Conservation (phyloP, 2,329 filamentous ascomycete species). For the Colletotrichum tropicale region DNA sequence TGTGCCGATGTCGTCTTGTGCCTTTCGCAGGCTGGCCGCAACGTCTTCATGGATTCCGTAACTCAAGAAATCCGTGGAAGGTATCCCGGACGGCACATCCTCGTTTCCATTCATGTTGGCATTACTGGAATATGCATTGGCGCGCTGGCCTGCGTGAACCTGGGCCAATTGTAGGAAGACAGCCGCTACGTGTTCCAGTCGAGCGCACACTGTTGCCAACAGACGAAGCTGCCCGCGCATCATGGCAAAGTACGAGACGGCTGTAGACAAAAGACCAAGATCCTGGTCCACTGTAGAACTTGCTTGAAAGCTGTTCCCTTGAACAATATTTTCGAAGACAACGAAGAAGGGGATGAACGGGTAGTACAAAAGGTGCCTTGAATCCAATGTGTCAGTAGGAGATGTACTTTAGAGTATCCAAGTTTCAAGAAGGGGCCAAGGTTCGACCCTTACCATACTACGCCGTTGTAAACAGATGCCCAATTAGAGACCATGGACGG, state of each 20-base stretch:
- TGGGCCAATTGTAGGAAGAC: not conserved
- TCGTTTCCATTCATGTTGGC: not conserved
- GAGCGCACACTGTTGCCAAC: not conserved
- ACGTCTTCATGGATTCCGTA: not conserved
- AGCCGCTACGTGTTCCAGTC: not conserved
- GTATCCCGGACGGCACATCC: not conserved
- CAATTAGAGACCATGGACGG: not conserved
- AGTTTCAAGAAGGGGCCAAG: accelerated
- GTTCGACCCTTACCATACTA: not conserved
- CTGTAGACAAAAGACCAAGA: not conserved
- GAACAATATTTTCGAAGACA: not conserved
- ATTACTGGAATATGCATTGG: not conserved
- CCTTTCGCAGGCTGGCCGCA: too few relatives aligned
- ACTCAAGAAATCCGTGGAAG: not conserved
- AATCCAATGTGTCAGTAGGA: not conserved
- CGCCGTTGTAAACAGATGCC: not conserved
- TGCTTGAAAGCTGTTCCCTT: not conserved
- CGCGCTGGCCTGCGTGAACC: not conserved
- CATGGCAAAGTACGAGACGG: constrained; percentile 1
- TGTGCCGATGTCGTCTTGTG: not conserved
- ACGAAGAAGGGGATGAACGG: constrained; percentile 3
- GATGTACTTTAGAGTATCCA: not conserved
- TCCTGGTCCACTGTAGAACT: not conserved
- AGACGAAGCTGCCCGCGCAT: not conserved
- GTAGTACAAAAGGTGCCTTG: not conserved